These are phyloP conservation scores for Triangularia setosa DNA, from an alignment of 2,329 filamentous ascomycete species.

Conservation along the genomic window DNA sequence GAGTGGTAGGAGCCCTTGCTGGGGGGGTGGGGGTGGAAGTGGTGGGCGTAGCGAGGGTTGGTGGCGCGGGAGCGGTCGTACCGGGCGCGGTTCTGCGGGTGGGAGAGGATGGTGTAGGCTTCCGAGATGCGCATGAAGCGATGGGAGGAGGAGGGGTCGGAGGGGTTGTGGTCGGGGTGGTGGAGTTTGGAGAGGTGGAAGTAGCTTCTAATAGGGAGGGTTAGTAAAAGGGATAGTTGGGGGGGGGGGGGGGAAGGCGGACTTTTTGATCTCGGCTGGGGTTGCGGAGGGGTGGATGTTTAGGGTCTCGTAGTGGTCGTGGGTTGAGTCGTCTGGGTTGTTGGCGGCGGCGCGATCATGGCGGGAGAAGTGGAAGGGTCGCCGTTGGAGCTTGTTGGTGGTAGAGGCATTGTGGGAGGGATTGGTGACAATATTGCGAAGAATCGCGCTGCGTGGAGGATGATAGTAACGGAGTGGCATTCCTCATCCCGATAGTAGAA, in stretches of 20 bases:
- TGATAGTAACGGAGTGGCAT: conserved; percentile 50
- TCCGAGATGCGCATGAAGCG: conserved; percentile 82
- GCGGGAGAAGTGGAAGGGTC: conserved; percentile 30
- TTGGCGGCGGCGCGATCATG: conserved; percentile 24
- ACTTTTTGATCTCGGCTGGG: conserved; percentile 80
- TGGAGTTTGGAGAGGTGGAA: conserved; percentile 86
- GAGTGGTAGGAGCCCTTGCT: conserved; percentile 47
- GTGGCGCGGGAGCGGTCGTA: conserved; percentile 73
- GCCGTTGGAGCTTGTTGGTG: background rate
- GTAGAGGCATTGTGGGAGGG: conserved; percentile 4
- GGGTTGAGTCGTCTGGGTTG: conserved; percentile 22
- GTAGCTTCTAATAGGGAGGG: conserved; percentile 57
- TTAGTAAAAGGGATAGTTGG: background rate
- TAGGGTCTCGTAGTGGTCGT: conserved; percentile 79
- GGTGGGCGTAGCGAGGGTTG: conserved; percentile 32
- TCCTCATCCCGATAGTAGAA: conserved; percentile 52
- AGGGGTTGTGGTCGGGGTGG: conserved; percentile 86
- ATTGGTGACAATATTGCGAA: conserved; percentile 14
- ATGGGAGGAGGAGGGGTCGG: conserved; percentile 65
- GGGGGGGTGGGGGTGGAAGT: conserved; percentile 30
- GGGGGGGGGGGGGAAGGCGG: conserved; percentile 3
- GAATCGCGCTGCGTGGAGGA: conserved; percentile 29
- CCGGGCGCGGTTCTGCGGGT: conserved; percentile 66
- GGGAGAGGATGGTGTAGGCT: conserved; percentile 74
- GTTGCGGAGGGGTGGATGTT: conserved; percentile 67